Evolutionary conservation across 805 yeast genomes (phyloP), one percentile per base, ranked within the genome.

Genomic region (Schwanniomyces occidentalis): DNA sequence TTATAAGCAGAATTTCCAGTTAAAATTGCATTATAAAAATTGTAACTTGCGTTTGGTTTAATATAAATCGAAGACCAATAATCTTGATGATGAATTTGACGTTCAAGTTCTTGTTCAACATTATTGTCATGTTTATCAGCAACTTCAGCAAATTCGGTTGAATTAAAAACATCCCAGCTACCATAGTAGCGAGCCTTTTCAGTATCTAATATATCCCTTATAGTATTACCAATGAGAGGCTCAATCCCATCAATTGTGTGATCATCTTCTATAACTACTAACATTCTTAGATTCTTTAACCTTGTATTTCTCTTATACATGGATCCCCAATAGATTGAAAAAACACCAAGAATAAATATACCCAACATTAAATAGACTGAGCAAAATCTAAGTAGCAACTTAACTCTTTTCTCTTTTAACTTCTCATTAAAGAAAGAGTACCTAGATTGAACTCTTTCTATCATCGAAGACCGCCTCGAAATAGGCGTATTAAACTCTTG

Each of bases 31-130:
- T 59, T 45, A 16, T 50, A 40, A 15, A 68, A 52, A 23, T 63
- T 51, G 16, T 46, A 46, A 4, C 79, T 65, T 1, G 83, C 76
- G 46, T 76, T 71, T 9, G 68, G 56, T 14, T 53, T 48, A 21
- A 83, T 75, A 42, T 77, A 74, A 22, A 82, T 59, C 0, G 82
- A 74, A 16, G 75, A 71, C 93, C 91, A 85, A 48, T 70, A 81
- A 12, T 71, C 48, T 54, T 80, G 76, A 34, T 71, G 73, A 46
- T 74, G 77, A 3, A 84, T 69, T 34, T 59, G 58, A 21, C 68
- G 46, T 25, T 54, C 22, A 14, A 80, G 51, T 43, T 74, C 73
- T 4, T 64, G 65, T 21, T 54, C 60, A 6, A 67, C 33, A 6
- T 51, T 37, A 31, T 47, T 51, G 33, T 51, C 46, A 36, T 58